A percentile compares a stretch with the other conserved stretches of the same genome.
phyloP scores from a whole-genome alignment of 129 eudicot genomes.

The Flaveria linearis region DNA sequence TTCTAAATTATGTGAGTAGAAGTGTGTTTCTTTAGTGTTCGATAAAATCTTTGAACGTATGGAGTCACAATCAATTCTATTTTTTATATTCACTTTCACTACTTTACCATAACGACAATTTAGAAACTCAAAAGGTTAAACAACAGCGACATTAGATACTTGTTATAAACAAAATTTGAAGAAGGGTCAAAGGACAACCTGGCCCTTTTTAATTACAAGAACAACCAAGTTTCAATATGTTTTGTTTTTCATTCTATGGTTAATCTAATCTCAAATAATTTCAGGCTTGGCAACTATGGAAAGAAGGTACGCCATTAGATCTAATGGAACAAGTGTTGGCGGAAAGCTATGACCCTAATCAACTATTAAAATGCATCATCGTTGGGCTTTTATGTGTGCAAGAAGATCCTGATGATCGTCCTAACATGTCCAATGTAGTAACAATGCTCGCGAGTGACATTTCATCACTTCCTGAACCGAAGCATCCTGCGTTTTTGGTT shows the following conservation, averaged over 20 bases:
- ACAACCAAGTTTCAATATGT: not conserved
- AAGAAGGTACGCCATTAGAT: constrained; percentile 40
- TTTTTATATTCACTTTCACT: not conserved
- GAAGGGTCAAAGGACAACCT: not conserved
- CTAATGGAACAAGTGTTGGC: constrained; percentile 37
- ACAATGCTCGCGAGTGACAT: constrained; percentile 41
- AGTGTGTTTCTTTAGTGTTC: not conserved
- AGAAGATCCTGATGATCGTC: constrained; percentile 55
- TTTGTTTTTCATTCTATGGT: not conserved
- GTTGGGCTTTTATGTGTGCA: constrained; percentile 56
- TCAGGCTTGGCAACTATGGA: constrained; percentile 53
- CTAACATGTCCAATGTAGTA: constrained; percentile 46
- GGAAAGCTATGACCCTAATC: constrained; percentile 27
- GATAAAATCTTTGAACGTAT: not conserved
- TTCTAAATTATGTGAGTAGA: constrained; percentile 50
- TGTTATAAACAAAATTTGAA: not conserved
- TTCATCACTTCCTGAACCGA: constrained; percentile 51
- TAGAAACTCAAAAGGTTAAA: not conserved
- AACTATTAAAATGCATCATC: constrained; percentile 47
- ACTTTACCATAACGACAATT: not conserved
- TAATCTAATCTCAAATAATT: constrained; percentile 1
- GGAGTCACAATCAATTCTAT: not conserved
- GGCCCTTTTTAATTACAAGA: not conserved
- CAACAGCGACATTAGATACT: not conserved
- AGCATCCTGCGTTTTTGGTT: constrained; percentile 51